phyloP scores from a whole-genome alignment of 75 land plant genomes.

The Azolla pinnata region DNA sequence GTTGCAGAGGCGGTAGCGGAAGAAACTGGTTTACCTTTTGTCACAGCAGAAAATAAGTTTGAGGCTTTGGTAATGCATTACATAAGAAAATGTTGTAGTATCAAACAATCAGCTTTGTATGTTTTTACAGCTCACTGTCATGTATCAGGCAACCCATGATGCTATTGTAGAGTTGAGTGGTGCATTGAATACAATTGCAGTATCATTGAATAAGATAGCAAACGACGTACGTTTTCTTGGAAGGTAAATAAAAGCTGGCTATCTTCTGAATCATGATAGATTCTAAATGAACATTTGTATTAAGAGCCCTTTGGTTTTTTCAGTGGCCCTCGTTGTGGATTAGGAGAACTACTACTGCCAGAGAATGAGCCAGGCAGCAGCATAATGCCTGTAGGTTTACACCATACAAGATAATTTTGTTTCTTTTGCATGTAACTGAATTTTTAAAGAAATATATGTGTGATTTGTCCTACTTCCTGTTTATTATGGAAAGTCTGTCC shows the following conservation, averaged over 20 bases:
- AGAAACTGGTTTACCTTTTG: constrained; percentile 81
- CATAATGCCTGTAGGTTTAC: constrained; percentile 95
- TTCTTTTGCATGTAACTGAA: too few species aligned
- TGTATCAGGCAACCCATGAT: constrained; percentile 88
- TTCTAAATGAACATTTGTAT: too few species aligned
- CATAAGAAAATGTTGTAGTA: neutral
- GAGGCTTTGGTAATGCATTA: constrained; percentile 68
- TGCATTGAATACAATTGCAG: constrained; percentile 79
- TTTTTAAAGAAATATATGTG: too few species aligned
- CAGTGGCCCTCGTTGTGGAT: constrained; percentile 98
- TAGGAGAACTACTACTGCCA: constrained; percentile 88
- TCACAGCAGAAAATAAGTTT: constrained; percentile 95
- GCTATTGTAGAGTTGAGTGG: constrained; percentile 99
- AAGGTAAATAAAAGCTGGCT: constrained; percentile 62
- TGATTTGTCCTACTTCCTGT: too few species aligned
- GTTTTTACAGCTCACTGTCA: neutral
- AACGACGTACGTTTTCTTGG: constrained; percentile 93
- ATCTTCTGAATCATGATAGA: too few species aligned
- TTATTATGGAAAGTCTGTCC: too few species aligned
- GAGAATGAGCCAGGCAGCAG: constrained; percentile 99
- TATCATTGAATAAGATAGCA: constrained; percentile 89
- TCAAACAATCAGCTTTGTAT: neutral
- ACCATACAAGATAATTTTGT: too few species aligned
- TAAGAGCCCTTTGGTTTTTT: constrained; percentile 7
- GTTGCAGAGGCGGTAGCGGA: constrained; percentile 89